Conservation (phyloP, 352 stramenopile species). For the Globisporangium cylindrosporum region DNA sequence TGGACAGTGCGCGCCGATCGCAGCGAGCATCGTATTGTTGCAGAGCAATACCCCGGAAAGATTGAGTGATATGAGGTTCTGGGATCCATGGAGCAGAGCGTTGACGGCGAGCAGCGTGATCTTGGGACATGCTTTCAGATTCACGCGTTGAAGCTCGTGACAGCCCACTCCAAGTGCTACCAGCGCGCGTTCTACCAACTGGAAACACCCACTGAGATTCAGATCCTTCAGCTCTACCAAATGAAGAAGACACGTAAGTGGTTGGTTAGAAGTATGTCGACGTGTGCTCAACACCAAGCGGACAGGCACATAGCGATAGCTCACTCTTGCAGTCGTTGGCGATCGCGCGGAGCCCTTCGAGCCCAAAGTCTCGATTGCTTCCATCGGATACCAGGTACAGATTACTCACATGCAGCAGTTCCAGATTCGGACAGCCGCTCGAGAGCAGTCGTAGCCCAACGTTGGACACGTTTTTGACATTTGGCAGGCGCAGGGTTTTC, state of each 20-base stretch:
- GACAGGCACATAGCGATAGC: not conserved
- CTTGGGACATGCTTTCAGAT: constrained; percentile 78
- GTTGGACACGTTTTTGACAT: constrained; percentile 75
- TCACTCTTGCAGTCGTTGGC: constrained; percentile 46
- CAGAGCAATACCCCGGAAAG: constrained; percentile 50
- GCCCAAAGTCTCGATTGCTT: constrained; percentile 88
- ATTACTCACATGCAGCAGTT: constrained; percentile 66
- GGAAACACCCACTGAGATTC: constrained; percentile 73
- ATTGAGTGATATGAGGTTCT: constrained; percentile 42
- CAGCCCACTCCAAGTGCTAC: constrained; percentile 69
- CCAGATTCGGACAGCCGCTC: constrained; percentile 78
- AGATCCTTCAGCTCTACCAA: constrained; percentile 45
- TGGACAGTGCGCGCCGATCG: constrained; percentile 31
- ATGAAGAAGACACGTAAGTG: not conserved
- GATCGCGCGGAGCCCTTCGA: constrained; percentile 90
- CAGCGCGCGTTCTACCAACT: constrained; percentile 77
- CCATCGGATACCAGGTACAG: constrained; percentile 92
- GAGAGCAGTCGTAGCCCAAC: constrained; percentile 84
- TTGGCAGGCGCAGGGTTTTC: constrained; percentile 38
- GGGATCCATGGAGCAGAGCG: constrained; percentile 58
- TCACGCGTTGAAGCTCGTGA: constrained; percentile 55
- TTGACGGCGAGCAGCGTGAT: constrained; percentile 71
- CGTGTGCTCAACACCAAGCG: not conserved
- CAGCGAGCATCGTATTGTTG: constrained; percentile 61
- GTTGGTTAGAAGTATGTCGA: not conserved